Conservation (phyloP, 2,329 filamentous ascomycete species). For the Macrophomina phaseolina region DNA sequence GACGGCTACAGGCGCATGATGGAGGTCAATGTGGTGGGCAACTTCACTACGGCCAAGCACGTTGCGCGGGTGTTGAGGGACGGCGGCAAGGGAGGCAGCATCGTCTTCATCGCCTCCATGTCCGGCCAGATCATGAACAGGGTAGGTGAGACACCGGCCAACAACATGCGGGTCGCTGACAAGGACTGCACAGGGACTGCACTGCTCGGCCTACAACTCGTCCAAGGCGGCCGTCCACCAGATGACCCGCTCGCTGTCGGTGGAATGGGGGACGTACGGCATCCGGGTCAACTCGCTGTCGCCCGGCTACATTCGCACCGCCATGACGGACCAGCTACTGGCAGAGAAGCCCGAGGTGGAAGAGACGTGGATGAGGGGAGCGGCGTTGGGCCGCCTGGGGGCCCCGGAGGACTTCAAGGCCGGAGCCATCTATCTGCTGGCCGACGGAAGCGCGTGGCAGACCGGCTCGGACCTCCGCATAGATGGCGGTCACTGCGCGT, state of each 20-base stretch:
- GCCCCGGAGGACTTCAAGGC: slow-evolving; percentile 38
- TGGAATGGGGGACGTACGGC: slow-evolving; percentile 55
- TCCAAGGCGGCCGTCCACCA: slow-evolving; percentile 62
- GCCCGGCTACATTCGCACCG: slow-evolving; percentile 61
- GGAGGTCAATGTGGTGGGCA: slow-evolving; percentile 47
- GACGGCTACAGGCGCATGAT: slow-evolving; percentile 43
- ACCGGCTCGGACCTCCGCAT: slow-evolving; percentile 56
- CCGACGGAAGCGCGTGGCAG: slow-evolving; percentile 65
- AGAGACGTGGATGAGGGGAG: slow-evolving; percentile 37
- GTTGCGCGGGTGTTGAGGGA: slow-evolving; percentile 21
- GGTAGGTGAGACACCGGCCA: slow-evolving; percentile 1
- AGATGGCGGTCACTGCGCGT: slow-evolving; percentile 50
- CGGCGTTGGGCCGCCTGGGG: slow-evolving; percentile 40
- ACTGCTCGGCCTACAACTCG: slow-evolving; percentile 57
- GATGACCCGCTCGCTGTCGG: slow-evolving; percentile 56
- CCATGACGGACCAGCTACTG: slow-evolving; percentile 39
- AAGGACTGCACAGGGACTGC: slow-evolving; percentile 38
- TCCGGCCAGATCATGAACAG: slow-evolving; percentile 30
- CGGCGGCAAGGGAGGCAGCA: slow-evolving; percentile 32
- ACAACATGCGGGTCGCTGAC: slow-evolving; percentile 1
- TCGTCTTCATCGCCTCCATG: slow-evolving; percentile 48
- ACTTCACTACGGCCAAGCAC: slow-evolving; percentile 39
- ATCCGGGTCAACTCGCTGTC: slow-evolving; percentile 61
- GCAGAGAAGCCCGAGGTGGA: slow-evolving; percentile 38
- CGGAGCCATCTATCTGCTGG: slow-evolving; percentile 40